Percentiles rank a stretch among this genome's conserved stretches.
Evolutionary conservation across 306 rosid genomes (phyloP).

Genomic region (Cicer pinnatifidum): DNA sequence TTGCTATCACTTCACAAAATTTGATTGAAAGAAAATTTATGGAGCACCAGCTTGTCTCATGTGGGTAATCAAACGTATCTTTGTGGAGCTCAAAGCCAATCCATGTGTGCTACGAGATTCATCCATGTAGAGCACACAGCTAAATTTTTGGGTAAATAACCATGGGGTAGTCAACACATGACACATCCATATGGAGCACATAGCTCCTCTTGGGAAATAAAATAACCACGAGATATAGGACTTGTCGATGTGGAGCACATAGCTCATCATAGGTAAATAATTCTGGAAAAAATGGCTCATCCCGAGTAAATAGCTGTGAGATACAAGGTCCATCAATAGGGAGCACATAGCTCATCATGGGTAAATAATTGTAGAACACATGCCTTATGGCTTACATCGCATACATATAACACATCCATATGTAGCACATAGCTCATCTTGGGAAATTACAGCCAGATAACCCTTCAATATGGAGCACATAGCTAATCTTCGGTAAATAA

Average conservation of each 20-base stretch:
- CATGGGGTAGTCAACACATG: background rate
- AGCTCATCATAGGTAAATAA: constrained; percentile 11
- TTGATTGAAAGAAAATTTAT: too few relatives aligned
- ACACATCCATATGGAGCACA: background rate
- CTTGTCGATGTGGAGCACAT: background rate
- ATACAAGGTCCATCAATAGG: too few relatives aligned
- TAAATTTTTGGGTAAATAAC: background rate
- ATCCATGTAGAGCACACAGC: too few relatives aligned
- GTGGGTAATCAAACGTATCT: too few relatives aligned
- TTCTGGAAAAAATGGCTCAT: too few relatives aligned
- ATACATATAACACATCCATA: background rate
- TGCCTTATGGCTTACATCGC: too few relatives aligned
- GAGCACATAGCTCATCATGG: constrained; percentile 15
- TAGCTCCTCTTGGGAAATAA: too few relatives aligned
- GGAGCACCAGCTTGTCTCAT: too few relatives aligned
- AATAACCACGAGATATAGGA: too few relatives aligned
- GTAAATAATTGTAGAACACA: background rate
- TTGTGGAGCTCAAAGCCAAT: too few relatives aligned
- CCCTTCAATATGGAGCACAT: background rate
- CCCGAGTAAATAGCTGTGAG: background rate
- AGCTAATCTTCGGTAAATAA: background rate
- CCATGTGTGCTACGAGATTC: too few relatives aligned
- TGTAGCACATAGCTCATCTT: background rate
- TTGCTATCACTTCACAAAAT: too few relatives aligned
- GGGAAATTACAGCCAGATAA: background rate